These are phyloP conservation scores for Xerocomus spinulosus DNA, from an alignment of 768 basidiomycete genomes.

Conservation along the genomic window DNA sequence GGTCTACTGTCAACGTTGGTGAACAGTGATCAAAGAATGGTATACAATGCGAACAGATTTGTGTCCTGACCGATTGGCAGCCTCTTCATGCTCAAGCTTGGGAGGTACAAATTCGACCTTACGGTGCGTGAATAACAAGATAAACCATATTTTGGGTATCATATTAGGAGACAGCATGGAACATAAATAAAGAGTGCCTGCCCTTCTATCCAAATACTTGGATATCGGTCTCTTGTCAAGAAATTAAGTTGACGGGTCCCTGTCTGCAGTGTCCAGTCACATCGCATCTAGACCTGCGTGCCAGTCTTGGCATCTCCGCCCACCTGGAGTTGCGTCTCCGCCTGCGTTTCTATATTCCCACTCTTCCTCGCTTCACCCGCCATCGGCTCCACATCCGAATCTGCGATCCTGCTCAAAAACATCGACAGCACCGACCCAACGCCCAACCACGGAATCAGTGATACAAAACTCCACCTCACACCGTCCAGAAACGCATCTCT, in stretches of 20 bases:
- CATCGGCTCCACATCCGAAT: slow-evolving; percentile 11
- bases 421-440: slow-evolving; percentile 33
- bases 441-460: slow-evolving; percentile 45
- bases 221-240: neutral
- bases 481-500: slow-evolving; percentile 40
- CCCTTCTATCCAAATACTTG: neutral
- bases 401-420: slow-evolving; percentile 37
- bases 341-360: neutral
- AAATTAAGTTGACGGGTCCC: too few relatives aligned
- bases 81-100: too few relatives aligned
- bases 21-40: too few relatives aligned
- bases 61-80: too few relatives aligned
- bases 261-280: neutral
- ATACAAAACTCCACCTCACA: slow-evolving; percentile 42
- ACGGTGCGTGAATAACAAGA: too few relatives aligned
- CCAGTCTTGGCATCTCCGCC: neutral
- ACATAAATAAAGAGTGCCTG: neutral
- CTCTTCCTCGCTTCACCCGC: neutral
- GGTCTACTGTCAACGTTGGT: too few relatives aligned
- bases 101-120: too few relatives aligned
- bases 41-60: too few relatives aligned
- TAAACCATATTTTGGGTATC: neutral
- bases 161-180: too few relatives aligned
- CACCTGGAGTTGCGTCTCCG: neutral
- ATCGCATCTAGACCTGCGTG: neutral